phyloP scores from a whole-genome alignment of 768 basidiomycete species.

The Amanita thiersii region DNA sequence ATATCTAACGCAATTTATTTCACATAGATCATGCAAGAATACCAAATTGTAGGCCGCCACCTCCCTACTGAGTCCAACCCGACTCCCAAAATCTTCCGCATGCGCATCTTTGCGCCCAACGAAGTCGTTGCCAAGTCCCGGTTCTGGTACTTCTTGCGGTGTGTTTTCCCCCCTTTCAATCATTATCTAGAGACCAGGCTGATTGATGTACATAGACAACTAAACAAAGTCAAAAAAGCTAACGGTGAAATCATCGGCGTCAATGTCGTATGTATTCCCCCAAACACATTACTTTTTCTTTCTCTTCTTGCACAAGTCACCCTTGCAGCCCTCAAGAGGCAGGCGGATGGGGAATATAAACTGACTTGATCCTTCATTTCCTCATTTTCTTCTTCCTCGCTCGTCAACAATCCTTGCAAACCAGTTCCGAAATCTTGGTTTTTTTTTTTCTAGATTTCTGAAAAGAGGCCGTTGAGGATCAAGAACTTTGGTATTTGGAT shows the following conservation, averaged over 20 bases:
- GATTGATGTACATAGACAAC: slow-evolving; percentile 52
- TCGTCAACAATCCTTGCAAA: no score
- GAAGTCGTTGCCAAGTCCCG: slow-evolving; percentile 98
- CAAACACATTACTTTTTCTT: no score
- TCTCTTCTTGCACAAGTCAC: slow-evolving; percentile 15
- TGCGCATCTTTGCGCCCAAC: slow-evolving; percentile 99
- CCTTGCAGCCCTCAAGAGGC: slow-evolving; percentile 83
- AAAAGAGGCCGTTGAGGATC: slow-evolving; percentile 96
- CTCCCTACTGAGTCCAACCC: slow-evolving; percentile 90
- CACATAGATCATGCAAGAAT: slow-evolving; percentile 81
- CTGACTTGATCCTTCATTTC: slow-evolving; percentile 29
- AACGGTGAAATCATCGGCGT: slow-evolving; percentile 98
- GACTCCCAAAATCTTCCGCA: slow-evolving; percentile 97
- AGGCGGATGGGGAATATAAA: slow-evolving; percentile 62
- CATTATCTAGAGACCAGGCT: no score
- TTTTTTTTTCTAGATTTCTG: slow-evolving; percentile 68
- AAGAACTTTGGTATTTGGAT: slow-evolving; percentile 99
- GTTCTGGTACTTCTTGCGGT: slow-evolving; percentile 99
- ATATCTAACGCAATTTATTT: slow-evolving; percentile 7
- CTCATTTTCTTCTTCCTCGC: slow-evolving; percentile 15
- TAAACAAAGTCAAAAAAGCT: slow-evolving; percentile 99
- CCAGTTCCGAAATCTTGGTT: slow-evolving; percentile 22
- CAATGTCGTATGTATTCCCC: slow-evolving; percentile 92
- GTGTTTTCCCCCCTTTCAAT: slow-evolving; percentile 18
- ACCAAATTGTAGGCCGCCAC: slow-evolving; percentile 96